phyloP scores from a whole-genome alignment of 73 alveolate genomes.

The Effrenium voratum region DNA sequence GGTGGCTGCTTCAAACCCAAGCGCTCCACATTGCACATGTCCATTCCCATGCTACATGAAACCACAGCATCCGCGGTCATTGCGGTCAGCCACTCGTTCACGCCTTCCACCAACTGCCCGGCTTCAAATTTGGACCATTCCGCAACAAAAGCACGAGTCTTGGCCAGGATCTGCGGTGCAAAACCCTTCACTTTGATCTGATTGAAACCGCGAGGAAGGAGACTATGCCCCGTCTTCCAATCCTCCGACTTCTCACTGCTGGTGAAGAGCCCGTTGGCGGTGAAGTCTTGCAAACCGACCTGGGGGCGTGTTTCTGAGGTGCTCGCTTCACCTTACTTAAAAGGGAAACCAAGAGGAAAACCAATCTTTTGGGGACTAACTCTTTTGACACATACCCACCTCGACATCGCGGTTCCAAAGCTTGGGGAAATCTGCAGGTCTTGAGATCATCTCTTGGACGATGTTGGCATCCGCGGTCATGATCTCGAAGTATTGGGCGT shows the following conservation, averaged over 20 bases:
- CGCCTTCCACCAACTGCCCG: constrained; percentile 48
- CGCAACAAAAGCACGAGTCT: constrained; percentile 42
- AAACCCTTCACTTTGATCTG: constrained; percentile 71
- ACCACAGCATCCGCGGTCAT: constrained; percentile 82
- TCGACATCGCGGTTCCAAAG: constrained; percentile 75
- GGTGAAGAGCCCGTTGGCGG: constrained; percentile 61
- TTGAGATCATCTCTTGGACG: constrained; percentile 35
- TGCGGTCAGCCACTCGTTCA: constrained; percentile 72
- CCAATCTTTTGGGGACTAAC: not conserved
- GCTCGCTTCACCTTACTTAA: too few species aligned
- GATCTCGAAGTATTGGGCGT: constrained; percentile 33
- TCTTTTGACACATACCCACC: not conserved
- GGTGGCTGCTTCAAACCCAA: constrained; percentile 66
- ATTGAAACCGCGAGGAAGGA: constrained; percentile 68
- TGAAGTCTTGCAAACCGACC: constrained; percentile 33
- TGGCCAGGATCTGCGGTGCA: constrained; percentile 70
- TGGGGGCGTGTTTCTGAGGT: too few species aligned
- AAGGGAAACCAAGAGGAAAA: too few species aligned
- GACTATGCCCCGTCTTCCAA: constrained; percentile 55
- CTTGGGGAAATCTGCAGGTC: constrained; percentile 46
- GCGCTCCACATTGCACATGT: constrained; percentile 70
- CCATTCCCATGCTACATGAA: constrained; percentile 75
- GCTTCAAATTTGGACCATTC: constrained; percentile 74
- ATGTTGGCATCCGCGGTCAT: constrained; percentile 70
- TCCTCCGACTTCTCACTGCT: constrained; percentile 79